Evolutionary conservation across 2,329 filamentous ascomycete species (phyloP).

Genomic region (Coniochaeta hoffmannii): DNA sequence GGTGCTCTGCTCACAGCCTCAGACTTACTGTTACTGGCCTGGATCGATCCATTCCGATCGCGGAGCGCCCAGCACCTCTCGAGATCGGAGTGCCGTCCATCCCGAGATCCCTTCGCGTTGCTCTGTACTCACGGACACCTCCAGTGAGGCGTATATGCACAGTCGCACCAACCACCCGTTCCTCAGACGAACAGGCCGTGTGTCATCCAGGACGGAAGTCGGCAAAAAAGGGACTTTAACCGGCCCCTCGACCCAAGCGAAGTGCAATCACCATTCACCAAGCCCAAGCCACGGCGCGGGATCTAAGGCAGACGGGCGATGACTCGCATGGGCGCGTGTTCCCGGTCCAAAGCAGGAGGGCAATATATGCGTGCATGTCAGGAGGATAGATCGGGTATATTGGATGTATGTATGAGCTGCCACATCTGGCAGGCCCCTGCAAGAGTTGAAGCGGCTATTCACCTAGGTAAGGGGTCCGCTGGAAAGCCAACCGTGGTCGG

Average conservation of each 20-base stretch:
- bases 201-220: not conserved
- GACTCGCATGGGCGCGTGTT: conserved; percentile 1
- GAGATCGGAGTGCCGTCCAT: not conserved
- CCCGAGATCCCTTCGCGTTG: not conserved
- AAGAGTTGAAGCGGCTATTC: not conserved
- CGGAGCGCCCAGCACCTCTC: not conserved
- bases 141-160: not conserved
- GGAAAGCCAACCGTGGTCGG: not conserved
- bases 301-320: not conserved
- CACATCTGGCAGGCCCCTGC: not conserved
- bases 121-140: not conserved
- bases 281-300: not conserved
- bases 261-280: not conserved
- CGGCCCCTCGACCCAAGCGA: not conserved
- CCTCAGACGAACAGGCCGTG: not conserved
- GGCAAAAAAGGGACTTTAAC: not conserved
- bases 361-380: not conserved
- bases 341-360: not conserved
- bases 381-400: not conserved
- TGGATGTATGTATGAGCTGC: not conserved
- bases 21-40: too few relatives aligned
- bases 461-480: not conserved
- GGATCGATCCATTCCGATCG: not conserved
- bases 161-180: not conserved
- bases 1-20: too few relatives aligned